Percentiles rank a stretch among this genome's conserved stretches.
Evolutionary conservation across 1,284 basidiomycete genomes (phyloP).

Genomic region (Megacollybia platyphylla): DNA sequence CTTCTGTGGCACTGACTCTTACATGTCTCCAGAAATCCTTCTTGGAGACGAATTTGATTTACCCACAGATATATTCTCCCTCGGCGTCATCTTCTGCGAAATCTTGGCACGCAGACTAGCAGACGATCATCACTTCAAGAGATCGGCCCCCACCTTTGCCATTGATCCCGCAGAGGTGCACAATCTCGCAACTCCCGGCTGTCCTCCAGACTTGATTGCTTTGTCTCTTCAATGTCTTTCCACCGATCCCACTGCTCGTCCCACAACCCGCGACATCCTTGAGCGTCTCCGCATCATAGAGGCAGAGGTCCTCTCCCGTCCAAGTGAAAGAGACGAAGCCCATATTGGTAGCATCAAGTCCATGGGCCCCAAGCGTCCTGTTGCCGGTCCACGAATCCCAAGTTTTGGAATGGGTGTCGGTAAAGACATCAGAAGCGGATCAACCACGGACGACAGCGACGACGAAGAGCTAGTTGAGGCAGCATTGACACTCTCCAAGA

Average conservation of each 20-base stretch:
- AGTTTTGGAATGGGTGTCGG: constrained; percentile 74
- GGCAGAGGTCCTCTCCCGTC: constrained; percentile 61
- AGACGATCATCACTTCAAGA: constrained; percentile 71
- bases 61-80: constrained; percentile 88
- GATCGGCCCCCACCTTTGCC: constrained; percentile 65
- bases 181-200: constrained; percentile 58
- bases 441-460: constrained; percentile 45
- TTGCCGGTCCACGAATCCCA: constrained; percentile 60
- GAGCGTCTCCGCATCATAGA: constrained; percentile 69
- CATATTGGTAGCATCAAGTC: constrained; percentile 84
- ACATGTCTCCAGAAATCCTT: constrained; percentile 91
- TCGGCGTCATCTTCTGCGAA: constrained; percentile 93
- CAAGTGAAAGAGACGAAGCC: constrained; percentile 49
- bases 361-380: constrained; percentile 49
- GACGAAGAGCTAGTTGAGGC: constrained; percentile 57
- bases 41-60: constrained; percentile 86
- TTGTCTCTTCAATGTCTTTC: constrained; percentile 73
- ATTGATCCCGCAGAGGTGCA: constrained; percentile 72
- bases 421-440: constrained; percentile 32
- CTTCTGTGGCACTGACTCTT: constrained; percentile 93
- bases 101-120: constrained; percentile 79
- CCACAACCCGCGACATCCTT: constrained; percentile 70
- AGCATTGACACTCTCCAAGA: constrained; percentile 38
- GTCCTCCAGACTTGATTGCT: constrained; percentile 67
- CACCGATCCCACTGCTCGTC: constrained; percentile 58